Base-by-base conservation (phyloP, 768 basidiomycete genomes). In the Pleurotus tuoliensis region DNA sequence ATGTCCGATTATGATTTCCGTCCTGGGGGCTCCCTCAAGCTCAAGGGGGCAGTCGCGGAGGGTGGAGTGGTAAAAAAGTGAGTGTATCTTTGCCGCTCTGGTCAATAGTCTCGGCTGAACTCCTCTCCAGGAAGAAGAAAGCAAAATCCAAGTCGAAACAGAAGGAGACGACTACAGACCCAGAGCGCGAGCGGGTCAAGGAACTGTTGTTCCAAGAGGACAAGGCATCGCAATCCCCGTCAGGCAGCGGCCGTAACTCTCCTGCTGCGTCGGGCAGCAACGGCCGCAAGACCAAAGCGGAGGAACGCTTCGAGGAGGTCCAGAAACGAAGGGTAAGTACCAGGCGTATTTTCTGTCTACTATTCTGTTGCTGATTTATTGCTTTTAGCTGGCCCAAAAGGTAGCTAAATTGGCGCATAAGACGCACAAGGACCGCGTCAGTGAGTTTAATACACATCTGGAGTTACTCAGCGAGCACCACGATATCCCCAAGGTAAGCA, bases 351-450 rank as follows among this genome's bases (percentile, higher is more conserved):
- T 34, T 34, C 30, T 34, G 30, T 11, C 30, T 11, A 9, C 9
- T 34, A 34, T 11, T 9, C 8, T 9, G 9, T 34, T 34, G 30
- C 50, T 62, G 40, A 20, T 38, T 34, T 50, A 30, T 58, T 34
- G 57, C 48, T 52, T 57, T 12, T 49, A 94, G 92, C 81, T 94
- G 46, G 80, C 81, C 20, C 82, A 85, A 58, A 84, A 82, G 62
- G 90, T 95, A 15, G 79, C 82, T 15, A 90, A 83, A 71, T 65
- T 90, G 64, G 93, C 94, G 0, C 76, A 76, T 64, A 92, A 90
- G 74, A 92, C 90, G 5, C 94, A 97, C 73, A 97, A 97, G 73
- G 94, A 97, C 59, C 87, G 94, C 43, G 94, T 97, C 38, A 85
- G 82, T 61, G 92, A 94, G 65, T 92, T 95, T 65, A 97, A 97